These are phyloP conservation scores for Jimgerdemannia flammicorona DNA, from an alignment of 192 early-diverging fungal genomes.

Conservation along the genomic window DNA sequence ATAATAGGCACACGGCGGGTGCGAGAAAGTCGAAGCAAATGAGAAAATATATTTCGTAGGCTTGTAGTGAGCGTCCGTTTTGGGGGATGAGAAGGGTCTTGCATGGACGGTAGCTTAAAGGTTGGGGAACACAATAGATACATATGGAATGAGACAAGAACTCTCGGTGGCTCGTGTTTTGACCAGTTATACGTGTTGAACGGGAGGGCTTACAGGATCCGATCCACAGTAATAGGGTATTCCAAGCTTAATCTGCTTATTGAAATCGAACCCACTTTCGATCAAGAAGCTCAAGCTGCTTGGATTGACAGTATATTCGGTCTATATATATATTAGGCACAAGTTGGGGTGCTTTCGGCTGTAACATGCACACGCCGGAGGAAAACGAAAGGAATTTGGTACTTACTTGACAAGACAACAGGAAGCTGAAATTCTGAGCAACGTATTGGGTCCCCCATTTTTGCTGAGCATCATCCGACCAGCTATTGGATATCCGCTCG, in stretches of 20 bases:
- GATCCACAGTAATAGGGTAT: slow-evolving; percentile 57
- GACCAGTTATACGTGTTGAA: slow-evolving; percentile 3
- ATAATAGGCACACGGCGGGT: slow-evolving; percentile 61
- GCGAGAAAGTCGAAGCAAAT: slow-evolving; percentile 43
- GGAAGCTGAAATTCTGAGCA: slow-evolving; percentile 34
- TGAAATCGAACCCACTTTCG: slow-evolving; percentile 85
- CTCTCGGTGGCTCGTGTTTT: slow-evolving; percentile 25
- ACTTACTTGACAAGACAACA: slow-evolving; percentile 34
- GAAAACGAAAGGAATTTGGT: not conserved
- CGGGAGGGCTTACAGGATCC: not conserved
- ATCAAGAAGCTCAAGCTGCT: slow-evolving; percentile 76
- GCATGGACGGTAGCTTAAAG: slow-evolving; percentile 5
- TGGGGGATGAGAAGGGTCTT: not conserved
- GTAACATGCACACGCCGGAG: not conserved
- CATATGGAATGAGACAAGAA: not conserved
- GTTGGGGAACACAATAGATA: not conserved
- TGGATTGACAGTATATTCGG: slow-evolving; percentile 64
- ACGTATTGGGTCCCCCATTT: slow-evolving; percentile 39
- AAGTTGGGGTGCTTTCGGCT: slow-evolving; percentile 18
- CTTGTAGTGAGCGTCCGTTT: not conserved
- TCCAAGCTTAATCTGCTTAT: slow-evolving; percentile 67
- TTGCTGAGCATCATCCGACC: not conserved
- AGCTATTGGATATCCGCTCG: slow-evolving; percentile 15
- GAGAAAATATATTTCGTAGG: slow-evolving; percentile 49
- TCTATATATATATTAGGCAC: slow-evolving; percentile 38